These are phyloP conservation scores for Metschnikowia anglica DNA, from an alignment of 805 yeast species.

Conservation along the genomic window DNA sequence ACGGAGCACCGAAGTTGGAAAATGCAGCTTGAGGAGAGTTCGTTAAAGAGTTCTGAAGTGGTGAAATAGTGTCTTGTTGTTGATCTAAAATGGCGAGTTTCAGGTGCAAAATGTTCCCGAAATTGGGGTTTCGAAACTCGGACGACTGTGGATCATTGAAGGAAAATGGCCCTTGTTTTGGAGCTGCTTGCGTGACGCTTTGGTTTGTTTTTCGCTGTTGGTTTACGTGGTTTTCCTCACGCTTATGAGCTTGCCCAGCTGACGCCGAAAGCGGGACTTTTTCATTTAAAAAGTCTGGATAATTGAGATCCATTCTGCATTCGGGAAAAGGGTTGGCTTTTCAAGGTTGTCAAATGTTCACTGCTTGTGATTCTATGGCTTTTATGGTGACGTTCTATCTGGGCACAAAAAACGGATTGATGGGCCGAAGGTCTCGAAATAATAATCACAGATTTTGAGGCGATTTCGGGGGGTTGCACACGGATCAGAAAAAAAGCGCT, in stretches of 20 bases:
- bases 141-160: slow-evolving; percentile 1
- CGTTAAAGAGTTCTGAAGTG: slow-evolving; percentile 3
- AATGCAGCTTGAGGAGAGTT: slow-evolving; percentile 1
- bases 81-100: slow-evolving; percentile 11
- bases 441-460: too few species aligned
- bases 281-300: slow-evolving; percentile 34
- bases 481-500: too few species aligned
- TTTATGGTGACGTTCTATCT: too few species aligned
- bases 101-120: slow-evolving; percentile 8
- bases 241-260: background rate
- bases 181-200: background rate
- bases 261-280: background rate
- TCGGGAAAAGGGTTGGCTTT: background rate
- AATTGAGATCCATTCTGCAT: slow-evolving; percentile 31
- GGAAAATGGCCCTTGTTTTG: background rate
- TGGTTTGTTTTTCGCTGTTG: background rate
- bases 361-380: too few species aligned
- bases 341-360: too few species aligned
- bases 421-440: too few species aligned
- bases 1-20: background rate
- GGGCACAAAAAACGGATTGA: too few species aligned
- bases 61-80: slow-evolving; percentile 9
- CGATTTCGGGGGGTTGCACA: too few species aligned
- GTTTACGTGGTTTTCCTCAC: background rate
- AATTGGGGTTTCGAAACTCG: slow-evolving; percentile 4